A percentile compares a stretch with the other conserved stretches of the same genome.
Conservation (phyloP, 78 protist species). For the Cavenderia fasciculata region DNA sequence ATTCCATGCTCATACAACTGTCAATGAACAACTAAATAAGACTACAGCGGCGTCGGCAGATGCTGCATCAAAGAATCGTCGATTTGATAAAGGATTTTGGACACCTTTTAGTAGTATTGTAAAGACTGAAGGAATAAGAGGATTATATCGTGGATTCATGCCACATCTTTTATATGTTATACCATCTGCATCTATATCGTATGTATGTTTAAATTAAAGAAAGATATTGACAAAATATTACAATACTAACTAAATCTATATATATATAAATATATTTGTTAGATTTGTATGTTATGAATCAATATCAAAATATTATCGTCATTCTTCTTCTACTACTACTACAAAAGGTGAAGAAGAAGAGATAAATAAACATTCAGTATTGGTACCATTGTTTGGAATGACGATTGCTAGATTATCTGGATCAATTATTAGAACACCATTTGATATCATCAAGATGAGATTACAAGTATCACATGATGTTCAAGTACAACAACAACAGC, state of each 20-base stretch:
- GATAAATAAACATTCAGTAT: neutral
- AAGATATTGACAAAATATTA: neutral
- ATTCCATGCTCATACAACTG: constrained; percentile 46
- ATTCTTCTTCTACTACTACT: neutral
- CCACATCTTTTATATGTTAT: constrained; percentile 57
- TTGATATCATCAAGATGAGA: constrained; percentile 41
- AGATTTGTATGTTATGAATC: no score
- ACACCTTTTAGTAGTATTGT: neutral
- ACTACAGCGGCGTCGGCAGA: neutral
- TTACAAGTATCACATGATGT: constrained; percentile 58
- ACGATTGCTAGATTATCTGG: constrained; percentile 20
- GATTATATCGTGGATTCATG: constrained; percentile 36
- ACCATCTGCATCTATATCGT: constrained; percentile 16
- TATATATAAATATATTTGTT: no score
- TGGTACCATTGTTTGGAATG: constrained; percentile 44
- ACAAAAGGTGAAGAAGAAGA: neutral
- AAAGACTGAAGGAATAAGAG: neutral
- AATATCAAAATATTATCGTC: neutral
- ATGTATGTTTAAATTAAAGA: constrained; percentile 11
- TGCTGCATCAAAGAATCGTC: no score
- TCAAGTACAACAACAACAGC: no score
- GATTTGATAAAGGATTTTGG: no score
- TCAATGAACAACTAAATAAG: no score
- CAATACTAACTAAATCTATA: neutral
- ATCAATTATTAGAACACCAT: constrained; percentile 46